Base-by-base conservation (phyloP, 129 eudicot genomes). In the Heracleum sosnowskyi region DNA sequence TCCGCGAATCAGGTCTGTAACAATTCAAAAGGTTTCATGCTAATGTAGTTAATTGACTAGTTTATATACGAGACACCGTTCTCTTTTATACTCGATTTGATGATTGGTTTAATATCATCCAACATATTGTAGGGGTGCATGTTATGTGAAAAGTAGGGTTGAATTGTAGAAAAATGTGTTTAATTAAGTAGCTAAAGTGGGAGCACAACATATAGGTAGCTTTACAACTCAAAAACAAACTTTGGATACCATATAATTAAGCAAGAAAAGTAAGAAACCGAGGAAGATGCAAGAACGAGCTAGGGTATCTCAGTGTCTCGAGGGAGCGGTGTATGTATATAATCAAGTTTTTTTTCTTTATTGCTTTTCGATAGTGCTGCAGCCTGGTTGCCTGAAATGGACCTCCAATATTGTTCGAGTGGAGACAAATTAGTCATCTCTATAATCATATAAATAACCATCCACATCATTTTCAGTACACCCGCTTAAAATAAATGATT, bases 391-490 rank as follows among this genome's bases (percentile, higher is more conserved):
- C 18, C 62, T 64, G 71, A 64, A 2, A 75, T 42, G 74, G 80
- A 77, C 80, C 80, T 60, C 74, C 49, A 55, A 37, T 72, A 72
- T 77, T 69, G 55, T 74, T 76, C 45, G 72, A 83, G 82, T 81
- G 90, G 90, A 83, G 90, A 83, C 90, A 86, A 86, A 86, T 33
- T 64, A 81, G 79, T 86, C 86, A 83, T 80, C 86, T 74, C 37
- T 79, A 44, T 40, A 85, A 82, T 82, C 81, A 64, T 64, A 31
- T 57, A 57, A 64, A 13, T 4, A 26, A 63, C 70, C 37, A 28
- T 63, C 36, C 70, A n/a, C 68, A 60, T 60, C 29, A 55, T 0
- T 55, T 24, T 55, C 29, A 24, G 11, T 44, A 44, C 16, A 44
- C 45, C 5, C 40, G 40, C 4, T 37, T 37, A 37, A 37, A n/a